Conservation (phyloP, 208 protist species). For the Acanthamoeba royreba region DNA sequence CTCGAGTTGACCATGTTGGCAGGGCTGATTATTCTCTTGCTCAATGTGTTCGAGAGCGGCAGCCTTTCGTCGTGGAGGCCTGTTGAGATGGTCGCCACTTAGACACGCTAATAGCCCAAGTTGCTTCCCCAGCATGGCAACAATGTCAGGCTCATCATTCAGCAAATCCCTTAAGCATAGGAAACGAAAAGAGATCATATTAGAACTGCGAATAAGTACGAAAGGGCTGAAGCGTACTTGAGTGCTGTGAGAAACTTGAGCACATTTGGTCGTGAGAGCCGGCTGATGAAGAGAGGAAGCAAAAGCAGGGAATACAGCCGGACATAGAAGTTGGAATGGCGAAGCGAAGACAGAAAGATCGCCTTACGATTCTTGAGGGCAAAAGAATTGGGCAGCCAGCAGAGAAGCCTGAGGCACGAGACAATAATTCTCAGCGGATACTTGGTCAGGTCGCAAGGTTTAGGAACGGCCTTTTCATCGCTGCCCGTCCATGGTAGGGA, state of each 20-base stretch:
- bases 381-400: neutral
- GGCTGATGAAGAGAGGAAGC: conserved; percentile 18
- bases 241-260: neutral
- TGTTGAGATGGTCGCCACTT: neutral
- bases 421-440: neutral
- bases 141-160: neutral
- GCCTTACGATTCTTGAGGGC: neutral
- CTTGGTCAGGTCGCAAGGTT: neutral
- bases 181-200: neutral
- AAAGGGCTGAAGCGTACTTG: neutral
- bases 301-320: neutral
- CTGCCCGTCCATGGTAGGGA: neutral
- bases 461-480: neutral
- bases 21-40: neutral
- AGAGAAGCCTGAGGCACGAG: neutral
- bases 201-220: neutral
- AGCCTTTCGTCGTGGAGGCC: neutral
- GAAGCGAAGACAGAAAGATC: neutral
- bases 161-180: neutral
- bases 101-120: neutral
- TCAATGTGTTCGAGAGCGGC: neutral
- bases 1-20: neutral
- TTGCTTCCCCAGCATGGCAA: neutral
- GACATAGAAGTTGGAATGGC: neutral
- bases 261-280: neutral